phyloP scores from a whole-genome alignment of 169 alveolate species.

The Cryptosporidium tyzzeri region DNA sequence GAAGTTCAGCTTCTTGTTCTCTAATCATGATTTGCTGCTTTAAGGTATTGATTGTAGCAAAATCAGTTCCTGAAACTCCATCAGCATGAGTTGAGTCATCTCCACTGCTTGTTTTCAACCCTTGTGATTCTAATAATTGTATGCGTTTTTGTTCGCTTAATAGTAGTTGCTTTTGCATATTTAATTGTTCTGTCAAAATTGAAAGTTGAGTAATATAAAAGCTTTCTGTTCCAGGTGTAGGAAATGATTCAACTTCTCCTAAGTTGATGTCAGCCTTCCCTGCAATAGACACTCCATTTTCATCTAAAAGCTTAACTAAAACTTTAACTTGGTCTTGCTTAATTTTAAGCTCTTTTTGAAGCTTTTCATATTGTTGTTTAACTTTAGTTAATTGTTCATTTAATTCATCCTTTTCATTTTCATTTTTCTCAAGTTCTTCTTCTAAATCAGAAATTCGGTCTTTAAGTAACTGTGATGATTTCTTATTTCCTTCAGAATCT shows the following conservation, averaged over 20 bases:
- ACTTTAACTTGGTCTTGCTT: slow-evolving; percentile 52
- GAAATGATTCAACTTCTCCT: slow-evolving; percentile 21
- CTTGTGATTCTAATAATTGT: slow-evolving; percentile 70
- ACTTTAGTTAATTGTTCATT: slow-evolving; percentile 2
- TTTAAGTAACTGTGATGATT: slow-evolving; percentile 31
- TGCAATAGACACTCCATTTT: slow-evolving; percentile 32
- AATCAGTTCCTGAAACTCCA: slow-evolving; percentile 4
- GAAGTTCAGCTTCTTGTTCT: slow-evolving; percentile 71
- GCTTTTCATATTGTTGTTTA: slow-evolving; percentile 38
- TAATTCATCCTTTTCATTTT: slow-evolving; percentile 42
- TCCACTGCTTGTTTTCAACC: not conserved
- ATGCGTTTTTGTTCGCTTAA: slow-evolving; percentile 66
- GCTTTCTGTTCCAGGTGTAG: slow-evolving; percentile 46
- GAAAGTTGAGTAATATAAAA: slow-evolving; percentile 61
- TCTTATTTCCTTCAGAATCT: slow-evolving; percentile 33
- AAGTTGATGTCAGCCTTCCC: slow-evolving; percentile 36
- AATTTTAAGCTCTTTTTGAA: slow-evolving; percentile 12
- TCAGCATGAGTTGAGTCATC: slow-evolving; percentile 4
- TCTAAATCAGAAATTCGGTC: slow-evolving; percentile 53
- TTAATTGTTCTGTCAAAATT: slow-evolving; percentile 58
- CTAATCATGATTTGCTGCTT: slow-evolving; percentile 72
- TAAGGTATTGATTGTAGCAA: slow-evolving; percentile 24
- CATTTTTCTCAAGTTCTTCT: not conserved
- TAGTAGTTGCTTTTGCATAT: slow-evolving; percentile 48
- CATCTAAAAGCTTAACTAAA: slow-evolving; percentile 33